These are phyloP conservation scores for Wilcoxina mikolae DNA, from an alignment of 495 filamentous ascomycete genomes.

Conservation along the genomic window DNA sequence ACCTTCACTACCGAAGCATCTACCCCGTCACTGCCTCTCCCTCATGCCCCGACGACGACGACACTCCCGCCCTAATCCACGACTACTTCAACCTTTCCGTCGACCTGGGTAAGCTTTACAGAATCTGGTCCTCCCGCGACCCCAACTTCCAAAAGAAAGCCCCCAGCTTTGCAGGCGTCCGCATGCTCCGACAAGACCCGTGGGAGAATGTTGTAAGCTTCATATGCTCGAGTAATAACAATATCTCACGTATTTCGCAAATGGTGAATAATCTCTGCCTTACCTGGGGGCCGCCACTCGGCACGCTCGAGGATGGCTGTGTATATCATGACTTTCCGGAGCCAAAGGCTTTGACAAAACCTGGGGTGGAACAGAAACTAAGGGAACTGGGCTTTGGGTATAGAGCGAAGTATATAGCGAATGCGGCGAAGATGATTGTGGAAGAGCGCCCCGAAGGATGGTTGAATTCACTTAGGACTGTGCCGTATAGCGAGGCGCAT, in stretches of 20 bases:
- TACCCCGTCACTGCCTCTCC: slow-evolving; percentile 33
- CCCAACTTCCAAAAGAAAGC: slow-evolving; percentile 82
- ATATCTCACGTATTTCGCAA: slow-evolving; percentile 83
- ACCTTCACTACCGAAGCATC: slow-evolving; percentile 68
- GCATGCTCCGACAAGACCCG: slow-evolving; percentile 87
- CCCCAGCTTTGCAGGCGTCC: slow-evolving; percentile 73
- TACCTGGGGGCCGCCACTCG: slow-evolving; percentile 67
- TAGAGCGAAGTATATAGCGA: slow-evolving; percentile 75
- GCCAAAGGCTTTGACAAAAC: slow-evolving; percentile 52
- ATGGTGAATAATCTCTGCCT: slow-evolving; percentile 90
- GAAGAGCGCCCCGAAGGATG: slow-evolving; percentile 52
- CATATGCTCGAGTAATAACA: slow-evolving; percentile 98
- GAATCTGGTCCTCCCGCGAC: slow-evolving; percentile 74
- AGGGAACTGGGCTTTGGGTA: slow-evolving; percentile 86
- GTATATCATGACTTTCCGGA: slow-evolving; percentile 78
- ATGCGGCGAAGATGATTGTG: slow-evolving; percentile 63
- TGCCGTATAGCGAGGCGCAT: slow-evolving; percentile 60
- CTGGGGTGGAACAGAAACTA: slow-evolving; percentile 60
- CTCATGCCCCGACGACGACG: slow-evolving; percentile 35
- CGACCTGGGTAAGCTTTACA: slow-evolving; percentile 60
- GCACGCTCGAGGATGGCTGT: slow-evolving; percentile 40
- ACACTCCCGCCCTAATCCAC: slow-evolving; percentile 50
- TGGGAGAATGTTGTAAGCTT: slow-evolving; percentile 93
- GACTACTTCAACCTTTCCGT: slow-evolving; percentile 72
- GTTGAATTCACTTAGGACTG: slow-evolving; percentile 57